Evolutionary conservation across 164 flowering plant genomes (phyloP), one percentile per base, ranked within the genome.

Genomic region (Stephania cephalantha): DNA sequence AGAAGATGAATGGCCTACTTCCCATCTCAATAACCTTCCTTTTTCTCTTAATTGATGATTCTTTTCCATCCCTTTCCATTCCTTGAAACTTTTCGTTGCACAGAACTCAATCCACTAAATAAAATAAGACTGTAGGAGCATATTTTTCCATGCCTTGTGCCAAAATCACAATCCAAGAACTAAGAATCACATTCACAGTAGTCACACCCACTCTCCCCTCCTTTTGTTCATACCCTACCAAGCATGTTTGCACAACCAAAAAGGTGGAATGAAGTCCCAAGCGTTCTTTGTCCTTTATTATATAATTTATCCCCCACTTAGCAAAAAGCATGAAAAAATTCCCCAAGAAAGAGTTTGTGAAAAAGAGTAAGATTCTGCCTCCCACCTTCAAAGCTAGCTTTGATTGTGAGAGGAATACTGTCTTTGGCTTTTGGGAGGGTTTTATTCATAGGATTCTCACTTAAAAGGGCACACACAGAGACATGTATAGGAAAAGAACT

Each of bases 171-270:
- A 58, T 58, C 64, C 64, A 58, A 75, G 46, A 71, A 55, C 72
- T 76, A 52, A 75, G 84, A 73, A 84, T 87, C 82, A 35, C 42
- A 35, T 35, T 35, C 42, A 35, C 42, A 35, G 42, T 2, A 35
- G 2, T 35, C 42, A 88, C 87, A 76, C 81, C 79, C 75, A 80
- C 87, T 87, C 84, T 86, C 85, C 85, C 83, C 85, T 74, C 78
- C 82, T 83, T 82, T 35, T 78, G 74, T 70, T 52, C 55, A 17
- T 81, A 82, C 65, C 87, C 81, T 70, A 50, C 46, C 5, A 8
- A 83, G 81, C 79, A 76, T 80, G 76, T 74, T 80, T 84, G 84
- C 64, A 74, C 77, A 80, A 78, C 67, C 61, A 58, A 78, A 81
- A 86, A 82, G 86, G 83, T 82, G 84, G 73, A 68, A 76, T 55